phyloP scores from a whole-genome alignment of 2,329 filamentous ascomycete species.

The Fusarium sp. region DNA sequence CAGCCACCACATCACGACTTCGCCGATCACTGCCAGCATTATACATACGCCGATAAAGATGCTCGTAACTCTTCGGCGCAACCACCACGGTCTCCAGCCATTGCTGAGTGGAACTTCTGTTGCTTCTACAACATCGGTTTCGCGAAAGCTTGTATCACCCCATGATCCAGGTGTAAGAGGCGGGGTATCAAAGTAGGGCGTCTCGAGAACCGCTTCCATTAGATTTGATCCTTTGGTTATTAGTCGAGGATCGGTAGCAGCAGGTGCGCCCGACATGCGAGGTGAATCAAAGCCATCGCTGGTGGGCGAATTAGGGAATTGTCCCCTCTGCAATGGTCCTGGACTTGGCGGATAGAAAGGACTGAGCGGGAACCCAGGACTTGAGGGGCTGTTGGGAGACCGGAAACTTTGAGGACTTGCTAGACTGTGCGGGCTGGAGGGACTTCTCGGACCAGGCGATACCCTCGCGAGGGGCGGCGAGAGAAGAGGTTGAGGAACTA shows the following conservation, averaged over 20 bases:
- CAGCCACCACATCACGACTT: conserved; percentile 45
- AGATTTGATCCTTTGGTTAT: conserved; percentile 21
- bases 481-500: conserved; percentile 39
- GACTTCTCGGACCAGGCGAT: conserved; percentile 31
- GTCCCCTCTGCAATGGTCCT: conserved; percentile 29
- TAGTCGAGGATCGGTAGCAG: conserved; percentile 20
- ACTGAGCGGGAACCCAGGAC: conserved; percentile 38
- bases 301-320: conserved; percentile 32
- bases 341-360: conserved; percentile 37
- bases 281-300: conserved; percentile 41
- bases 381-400: conserved; percentile 31
- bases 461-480: conserved; percentile 40
- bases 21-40: conserved; percentile 41
- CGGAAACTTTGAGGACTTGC: conserved; percentile 31
- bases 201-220: conserved; percentile 42
- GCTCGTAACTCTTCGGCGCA: conserved; percentile 37
- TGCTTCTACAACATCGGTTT: conserved; percentile 29
- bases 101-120: conserved; percentile 39
- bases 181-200: conserved; percentile 44
- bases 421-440: conserved; percentile 37
- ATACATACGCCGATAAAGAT: conserved; percentile 40
- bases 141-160: conserved; percentile 22
- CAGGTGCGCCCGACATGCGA: conserved; percentile 18
- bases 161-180: conserved; percentile 31
- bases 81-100: conserved; percentile 48